phyloP scores from a whole-genome alignment of 2,329 filamentous ascomycete genomes.

The Cercospora sesami region DNA sequence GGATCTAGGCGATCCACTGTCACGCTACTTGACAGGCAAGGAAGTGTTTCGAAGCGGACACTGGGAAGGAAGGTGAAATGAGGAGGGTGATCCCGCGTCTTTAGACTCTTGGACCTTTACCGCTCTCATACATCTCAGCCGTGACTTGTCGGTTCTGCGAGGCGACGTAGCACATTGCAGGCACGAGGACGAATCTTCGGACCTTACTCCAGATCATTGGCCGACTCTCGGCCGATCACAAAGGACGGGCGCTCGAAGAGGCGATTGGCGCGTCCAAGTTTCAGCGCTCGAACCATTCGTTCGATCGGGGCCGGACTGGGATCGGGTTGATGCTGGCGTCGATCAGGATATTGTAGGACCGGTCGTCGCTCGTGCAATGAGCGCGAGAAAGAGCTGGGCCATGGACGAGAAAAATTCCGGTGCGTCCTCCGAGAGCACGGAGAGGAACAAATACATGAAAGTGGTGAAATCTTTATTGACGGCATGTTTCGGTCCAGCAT shows the following conservation, averaged over 20 bases:
- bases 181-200: not conserved
- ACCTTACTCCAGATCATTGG: not conserved
- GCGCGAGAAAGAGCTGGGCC: no score
- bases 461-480: no score
- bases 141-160: not conserved
- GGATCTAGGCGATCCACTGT: conserved; percentile 16
- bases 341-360: not conserved
- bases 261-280: not conserved
- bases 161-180: not conserved
- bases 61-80: conserved; percentile 13
- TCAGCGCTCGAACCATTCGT: not conserved
- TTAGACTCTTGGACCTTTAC: not conserved
- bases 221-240: not conserved
- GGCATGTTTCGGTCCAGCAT: no score
- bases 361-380: no score
- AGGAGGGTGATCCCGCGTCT: not conserved
- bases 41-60: conserved; percentile 9
- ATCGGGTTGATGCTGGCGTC: not conserved
- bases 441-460: no score
- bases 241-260: not conserved
- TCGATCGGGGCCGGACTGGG: not conserved
- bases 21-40: conserved; percentile 21
- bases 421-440: no score
- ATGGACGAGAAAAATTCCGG: no score
- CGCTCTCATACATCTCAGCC: not conserved